Conservation (phyloP, 805 yeast genomes). For the Cyberlindnera mississippiensis region DNA sequence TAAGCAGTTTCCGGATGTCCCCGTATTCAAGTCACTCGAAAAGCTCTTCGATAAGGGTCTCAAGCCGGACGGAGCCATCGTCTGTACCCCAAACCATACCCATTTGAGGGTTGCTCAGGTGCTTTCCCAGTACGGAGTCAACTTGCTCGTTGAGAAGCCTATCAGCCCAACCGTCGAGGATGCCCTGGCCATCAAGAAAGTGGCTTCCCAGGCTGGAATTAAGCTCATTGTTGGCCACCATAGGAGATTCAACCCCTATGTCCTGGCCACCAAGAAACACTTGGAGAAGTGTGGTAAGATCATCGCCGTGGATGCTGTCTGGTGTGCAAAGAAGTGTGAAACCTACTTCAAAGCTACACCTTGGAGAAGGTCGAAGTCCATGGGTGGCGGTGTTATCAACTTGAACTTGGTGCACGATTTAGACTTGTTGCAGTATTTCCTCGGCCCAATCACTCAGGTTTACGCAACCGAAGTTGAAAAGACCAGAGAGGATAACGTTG, state of each 20-base stretch:
- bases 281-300: slow-evolving; percentile 15
- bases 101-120: slow-evolving; percentile 13
- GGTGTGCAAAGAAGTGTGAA: slow-evolving; percentile 21
- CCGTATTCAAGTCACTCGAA: slow-evolving; percentile 10
- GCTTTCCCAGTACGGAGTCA: slow-evolving; percentile 10
- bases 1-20: slow-evolving; percentile 7
- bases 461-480: slow-evolving; percentile 16
- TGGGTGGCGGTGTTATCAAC: slow-evolving; percentile 20
- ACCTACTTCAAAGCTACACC: slow-evolving; percentile 17
- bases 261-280: slow-evolving; percentile 18
- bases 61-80: slow-evolving; percentile 19
- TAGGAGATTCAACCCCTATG: slow-evolving; percentile 23
- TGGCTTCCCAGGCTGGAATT: slow-evolving; percentile 8
- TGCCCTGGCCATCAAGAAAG: slow-evolving; percentile 13
- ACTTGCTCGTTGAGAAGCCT: slow-evolving; percentile 21
- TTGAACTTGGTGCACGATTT: slow-evolving; percentile 21
- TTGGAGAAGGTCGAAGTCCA: slow-evolving; percentile 15
- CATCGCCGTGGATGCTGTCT: slow-evolving; percentile 21
- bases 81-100: slow-evolving; percentile 20
- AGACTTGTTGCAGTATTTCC: slow-evolving; percentile 19
- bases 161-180: slow-evolving; percentile 17
- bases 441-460: slow-evolving; percentile 18
- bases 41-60: slow-evolving; percentile 8
- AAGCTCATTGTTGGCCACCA: slow-evolving; percentile 21
- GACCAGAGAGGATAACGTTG: slow-evolving; percentile 11